phyloP scores from a whole-genome alignment of 352 stramenopile genomes.

The Globisporangium rhizosaccharum region DNA sequence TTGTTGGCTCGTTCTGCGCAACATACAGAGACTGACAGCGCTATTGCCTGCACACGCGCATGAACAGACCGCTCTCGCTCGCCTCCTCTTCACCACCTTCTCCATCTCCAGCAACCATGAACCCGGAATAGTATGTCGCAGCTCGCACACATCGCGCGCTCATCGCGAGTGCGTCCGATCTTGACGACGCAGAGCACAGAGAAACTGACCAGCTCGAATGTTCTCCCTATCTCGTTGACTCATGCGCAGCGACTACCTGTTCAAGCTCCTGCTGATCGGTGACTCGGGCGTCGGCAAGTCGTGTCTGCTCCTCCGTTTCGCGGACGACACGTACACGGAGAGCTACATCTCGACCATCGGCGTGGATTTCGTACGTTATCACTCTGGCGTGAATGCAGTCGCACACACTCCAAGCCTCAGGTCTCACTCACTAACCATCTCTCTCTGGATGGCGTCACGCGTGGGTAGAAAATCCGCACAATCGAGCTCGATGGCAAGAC shows the following conservation, averaged over 20 bases:
- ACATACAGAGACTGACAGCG: too few species aligned
- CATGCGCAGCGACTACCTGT: slow-evolving; percentile 93
- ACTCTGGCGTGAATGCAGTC: neutral
- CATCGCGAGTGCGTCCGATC: neutral
- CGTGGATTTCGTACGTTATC: slow-evolving; percentile 97
- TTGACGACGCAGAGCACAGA: too few species aligned
- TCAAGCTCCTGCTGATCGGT: slow-evolving; percentile 98
- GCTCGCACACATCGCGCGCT: too few species aligned
- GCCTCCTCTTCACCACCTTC: neutral
- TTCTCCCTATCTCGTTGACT: neutral
- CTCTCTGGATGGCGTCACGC: slow-evolving; percentile 1
- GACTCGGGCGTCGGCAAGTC: slow-evolving; percentile 98
- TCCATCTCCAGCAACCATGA: slow-evolving; percentile 51
- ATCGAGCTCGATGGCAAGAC: slow-evolving; percentile 99
- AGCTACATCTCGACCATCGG: slow-evolving; percentile 99
- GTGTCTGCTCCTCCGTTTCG: slow-evolving; percentile 98
- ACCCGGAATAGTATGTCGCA: slow-evolving; percentile 90
- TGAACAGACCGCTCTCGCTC: slow-evolving; percentile 1
- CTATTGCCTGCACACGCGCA: neutral
- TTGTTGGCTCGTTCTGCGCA: too few species aligned
- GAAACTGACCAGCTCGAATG: neutral
- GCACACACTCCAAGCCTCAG: neutral
- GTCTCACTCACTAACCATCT: neutral
- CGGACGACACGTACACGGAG: slow-evolving; percentile 99
- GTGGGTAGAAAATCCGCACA: slow-evolving; percentile 95